These are phyloP conservation scores for Penicillium desertorum DNA, from an alignment of 495 filamentous ascomycete genomes.

Conservation along the genomic window DNA sequence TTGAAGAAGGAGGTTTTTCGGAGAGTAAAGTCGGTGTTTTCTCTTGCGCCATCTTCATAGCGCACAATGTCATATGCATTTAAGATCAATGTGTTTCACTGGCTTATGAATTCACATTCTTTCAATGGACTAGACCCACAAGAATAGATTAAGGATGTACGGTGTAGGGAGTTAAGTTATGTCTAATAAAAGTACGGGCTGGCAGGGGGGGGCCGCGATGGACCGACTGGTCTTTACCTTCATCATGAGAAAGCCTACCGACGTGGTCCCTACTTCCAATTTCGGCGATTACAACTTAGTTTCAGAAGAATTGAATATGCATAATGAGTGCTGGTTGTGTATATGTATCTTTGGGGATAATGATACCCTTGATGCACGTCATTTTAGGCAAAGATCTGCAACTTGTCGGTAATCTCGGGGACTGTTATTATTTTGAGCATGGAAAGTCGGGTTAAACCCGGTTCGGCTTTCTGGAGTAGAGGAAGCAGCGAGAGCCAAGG, in stretches of 20 bases:
- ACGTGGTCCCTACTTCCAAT: too few relatives aligned
- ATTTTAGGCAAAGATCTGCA: neutral
- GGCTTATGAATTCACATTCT: too few relatives aligned
- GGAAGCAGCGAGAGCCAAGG: neutral
- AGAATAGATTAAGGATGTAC: too few relatives aligned
- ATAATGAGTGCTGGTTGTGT: neutral
- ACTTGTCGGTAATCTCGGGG: neutral
- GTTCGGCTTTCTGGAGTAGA: neutral
- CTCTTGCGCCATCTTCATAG: conserved; percentile 11
- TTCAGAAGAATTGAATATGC: neutral
- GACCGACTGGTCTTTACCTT: too few relatives aligned
- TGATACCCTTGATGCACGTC: neutral
- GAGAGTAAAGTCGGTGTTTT: conserved; percentile 40
- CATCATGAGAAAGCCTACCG: too few relatives aligned
- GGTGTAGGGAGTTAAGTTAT: too few relatives aligned
- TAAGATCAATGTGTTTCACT: neutral
- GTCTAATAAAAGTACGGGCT: too few relatives aligned
- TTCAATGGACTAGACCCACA: too few relatives aligned
- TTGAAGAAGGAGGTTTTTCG: conserved; percentile 65
- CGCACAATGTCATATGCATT: neutral
- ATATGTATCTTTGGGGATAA: neutral
- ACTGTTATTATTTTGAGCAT: neutral
- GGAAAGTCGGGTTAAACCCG: neutral
- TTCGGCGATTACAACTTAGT: too few relatives aligned
- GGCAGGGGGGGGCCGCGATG: too few relatives aligned